Conservation (phyloP, 345 rosid genomes). For the Leavenworthia alabamica region DNA sequence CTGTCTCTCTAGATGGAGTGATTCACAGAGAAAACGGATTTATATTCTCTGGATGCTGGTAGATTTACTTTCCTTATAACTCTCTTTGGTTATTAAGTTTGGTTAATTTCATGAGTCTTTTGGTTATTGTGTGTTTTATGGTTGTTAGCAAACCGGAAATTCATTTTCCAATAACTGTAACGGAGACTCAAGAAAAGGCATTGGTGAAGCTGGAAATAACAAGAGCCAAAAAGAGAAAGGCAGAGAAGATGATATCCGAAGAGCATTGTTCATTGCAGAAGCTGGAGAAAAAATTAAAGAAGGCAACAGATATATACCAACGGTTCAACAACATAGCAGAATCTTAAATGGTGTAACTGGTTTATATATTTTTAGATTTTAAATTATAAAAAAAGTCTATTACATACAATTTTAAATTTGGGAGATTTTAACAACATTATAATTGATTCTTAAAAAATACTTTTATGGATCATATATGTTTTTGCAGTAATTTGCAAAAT, state of each 20-base stretch:
- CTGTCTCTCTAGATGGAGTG: slow-evolving; percentile 58
- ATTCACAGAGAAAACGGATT: slow-evolving; percentile 40
- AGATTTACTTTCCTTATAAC: background rate
- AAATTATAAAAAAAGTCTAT: too few species aligned
- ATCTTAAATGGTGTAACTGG: too few species aligned
- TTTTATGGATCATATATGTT: too few species aligned
- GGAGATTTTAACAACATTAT: too few species aligned
- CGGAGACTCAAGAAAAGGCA: slow-evolving; percentile 11
- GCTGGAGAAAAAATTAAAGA: slow-evolving; percentile 5
- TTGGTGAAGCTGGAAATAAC: background rate
- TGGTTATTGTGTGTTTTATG: slow-evolving; percentile 4
- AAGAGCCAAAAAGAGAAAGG: slow-evolving; percentile 5
- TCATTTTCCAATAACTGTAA: slow-evolving; percentile 18
- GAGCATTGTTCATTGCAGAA: background rate
- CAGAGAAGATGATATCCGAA: background rate
- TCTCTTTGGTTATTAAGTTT: background rate
- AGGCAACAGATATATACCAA: background rate
- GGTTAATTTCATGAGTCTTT: background rate
- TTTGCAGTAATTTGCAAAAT: too few species aligned
- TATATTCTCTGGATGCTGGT: slow-evolving; percentile 36
- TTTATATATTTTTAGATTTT: too few species aligned
- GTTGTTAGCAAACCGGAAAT: slow-evolving; percentile 12
- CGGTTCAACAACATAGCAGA: too few species aligned
- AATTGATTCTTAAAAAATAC: too few species aligned
- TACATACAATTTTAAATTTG: too few species aligned